Evolutionary conservation across 1,284 basidiomycete genomes (phyloP).

Genomic region (Ustilago tritici): DNA sequence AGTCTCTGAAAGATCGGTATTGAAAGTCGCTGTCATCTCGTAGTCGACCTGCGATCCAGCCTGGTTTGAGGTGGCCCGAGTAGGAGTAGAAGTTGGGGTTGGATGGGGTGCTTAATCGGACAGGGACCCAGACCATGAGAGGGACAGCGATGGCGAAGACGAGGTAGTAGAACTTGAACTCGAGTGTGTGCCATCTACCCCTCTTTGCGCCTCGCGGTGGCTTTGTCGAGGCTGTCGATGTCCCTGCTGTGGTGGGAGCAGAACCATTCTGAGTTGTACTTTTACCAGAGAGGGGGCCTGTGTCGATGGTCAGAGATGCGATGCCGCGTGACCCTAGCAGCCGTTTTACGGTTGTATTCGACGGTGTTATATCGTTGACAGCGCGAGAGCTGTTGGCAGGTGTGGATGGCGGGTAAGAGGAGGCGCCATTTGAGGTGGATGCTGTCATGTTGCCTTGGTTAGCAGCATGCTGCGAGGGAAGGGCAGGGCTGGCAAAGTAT

Average conservation of each 20-base stretch:
- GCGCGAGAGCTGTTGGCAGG: background rate
- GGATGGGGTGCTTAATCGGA: slow-evolving; percentile 79
- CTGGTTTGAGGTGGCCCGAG: slow-evolving; percentile 74
- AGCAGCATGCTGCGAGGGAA: slow-evolving; percentile 23
- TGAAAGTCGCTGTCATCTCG: slow-evolving; percentile 71
- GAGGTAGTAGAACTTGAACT: slow-evolving; percentile 84
- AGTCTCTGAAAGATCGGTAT: slow-evolving; percentile 70
- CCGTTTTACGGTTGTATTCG: slow-evolving; percentile 14
- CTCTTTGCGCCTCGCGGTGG: slow-evolving; percentile 1
- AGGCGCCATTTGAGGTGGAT: slow-evolving; percentile 9
- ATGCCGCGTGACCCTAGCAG: slow-evolving; percentile 40
- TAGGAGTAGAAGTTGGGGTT: slow-evolving; percentile 81
- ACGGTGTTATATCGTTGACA: background rate
- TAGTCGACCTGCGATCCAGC: slow-evolving; percentile 72
- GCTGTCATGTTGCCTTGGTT: slow-evolving; percentile 26
- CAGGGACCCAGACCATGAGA: slow-evolving; percentile 83
- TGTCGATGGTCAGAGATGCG: slow-evolving; percentile 50
- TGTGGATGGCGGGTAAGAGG: slow-evolving; percentile 22
- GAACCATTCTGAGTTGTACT: slow-evolving; percentile 3
- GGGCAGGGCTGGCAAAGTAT: slow-evolving; percentile 37
- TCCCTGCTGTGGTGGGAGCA: background rate
- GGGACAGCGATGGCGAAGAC: slow-evolving; percentile 78
- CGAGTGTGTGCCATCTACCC: slow-evolving; percentile 80
- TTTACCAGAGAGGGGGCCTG: slow-evolving; percentile 26
- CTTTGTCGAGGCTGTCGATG: slow-evolving; percentile 10